Conservation (phyloP, 1,284 basidiomycete species). For the Microbotryum saponariae region DNA sequence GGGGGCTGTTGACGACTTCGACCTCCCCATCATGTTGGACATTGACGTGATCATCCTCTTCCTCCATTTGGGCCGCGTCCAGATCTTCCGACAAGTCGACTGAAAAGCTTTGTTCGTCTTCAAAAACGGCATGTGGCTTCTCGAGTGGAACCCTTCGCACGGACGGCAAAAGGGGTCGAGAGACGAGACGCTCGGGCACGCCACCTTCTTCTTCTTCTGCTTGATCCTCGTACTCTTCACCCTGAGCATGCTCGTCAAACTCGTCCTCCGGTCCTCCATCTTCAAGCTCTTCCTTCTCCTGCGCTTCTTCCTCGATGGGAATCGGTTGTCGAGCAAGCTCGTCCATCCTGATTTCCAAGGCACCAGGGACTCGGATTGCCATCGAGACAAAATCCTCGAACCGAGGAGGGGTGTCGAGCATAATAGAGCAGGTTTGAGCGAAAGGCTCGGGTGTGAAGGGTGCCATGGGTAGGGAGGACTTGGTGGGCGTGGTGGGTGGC, state of each 20-base stretch:
- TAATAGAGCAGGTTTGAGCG: slow-evolving; percentile 25
- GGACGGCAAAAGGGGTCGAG: too few relatives aligned
- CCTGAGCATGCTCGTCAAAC: background rate
- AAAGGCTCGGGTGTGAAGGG: slow-evolving; percentile 16
- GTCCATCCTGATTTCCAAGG: background rate
- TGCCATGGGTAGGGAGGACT: background rate
- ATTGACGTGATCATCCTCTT: background rate
- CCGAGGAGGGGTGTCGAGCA: slow-evolving; percentile 24
- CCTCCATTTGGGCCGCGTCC: background rate
- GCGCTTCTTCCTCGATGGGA: background rate
- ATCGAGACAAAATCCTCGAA: slow-evolving; percentile 7
- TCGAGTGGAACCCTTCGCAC: background rate
- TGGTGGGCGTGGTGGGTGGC: slow-evolving; percentile 6
- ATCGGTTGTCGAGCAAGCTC: background rate
- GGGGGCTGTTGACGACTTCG: background rate
- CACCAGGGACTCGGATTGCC: slow-evolving; percentile 6
- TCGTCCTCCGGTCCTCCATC: background rate
- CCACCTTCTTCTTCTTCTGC: background rate
- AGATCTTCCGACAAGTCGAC: background rate
- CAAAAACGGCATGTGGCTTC: background rate
- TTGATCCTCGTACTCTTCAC: background rate
- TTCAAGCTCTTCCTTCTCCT: background rate
- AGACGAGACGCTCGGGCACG: background rate
- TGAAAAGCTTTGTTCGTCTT: background rate
- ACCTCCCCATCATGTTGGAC: background rate